phyloP scores from a whole-genome alignment of 202 grass and related monocot species.

The Panicum virgatum region DNA sequence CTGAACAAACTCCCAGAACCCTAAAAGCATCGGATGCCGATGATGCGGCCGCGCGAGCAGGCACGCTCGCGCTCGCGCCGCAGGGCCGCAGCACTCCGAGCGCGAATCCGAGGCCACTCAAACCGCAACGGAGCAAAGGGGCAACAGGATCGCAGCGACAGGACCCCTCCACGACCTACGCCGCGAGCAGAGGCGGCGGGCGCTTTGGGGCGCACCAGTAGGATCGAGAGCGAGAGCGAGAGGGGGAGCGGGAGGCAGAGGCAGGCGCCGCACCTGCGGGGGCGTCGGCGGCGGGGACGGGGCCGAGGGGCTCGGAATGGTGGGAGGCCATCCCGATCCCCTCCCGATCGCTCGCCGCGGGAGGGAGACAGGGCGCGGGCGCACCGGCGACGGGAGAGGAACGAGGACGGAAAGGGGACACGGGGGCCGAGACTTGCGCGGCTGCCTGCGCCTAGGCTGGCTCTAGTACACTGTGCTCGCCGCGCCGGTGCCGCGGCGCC shows the following conservation, averaged over 20 bases:
- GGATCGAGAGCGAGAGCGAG: not conserved
- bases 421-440: not conserved
- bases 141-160: not conserved
- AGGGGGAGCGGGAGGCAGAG: no score
- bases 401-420: not conserved
- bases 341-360: conserved; percentile 29
- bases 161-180: not conserved
- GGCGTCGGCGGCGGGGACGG: not conserved
- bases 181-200: not conserved
- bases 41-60: not conserved
- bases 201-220: not conserved
- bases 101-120: not conserved
- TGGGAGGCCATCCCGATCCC: conserved; percentile 53
- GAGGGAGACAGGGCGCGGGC: conserved; percentile 6
- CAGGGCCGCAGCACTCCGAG: not conserved
- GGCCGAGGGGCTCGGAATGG: conserved; percentile 36
- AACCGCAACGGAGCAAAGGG: not conserved
- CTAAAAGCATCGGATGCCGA: not conserved
- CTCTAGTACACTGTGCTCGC: not conserved
- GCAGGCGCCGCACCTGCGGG: conserved; percentile 16
- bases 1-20: conserved; percentile 29
- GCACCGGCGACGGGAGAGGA: conserved; percentile 30
- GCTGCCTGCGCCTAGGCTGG: not conserved
- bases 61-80: not conserved
- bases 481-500: conserved; percentile 19